Percentiles rank a stretch among this genome's conserved stretches.
These are phyloP conservation scores for Drechslera avenae DNA, from an alignment of 2,329 filamentous ascomycete species.

Conservation along the genomic window DNA sequence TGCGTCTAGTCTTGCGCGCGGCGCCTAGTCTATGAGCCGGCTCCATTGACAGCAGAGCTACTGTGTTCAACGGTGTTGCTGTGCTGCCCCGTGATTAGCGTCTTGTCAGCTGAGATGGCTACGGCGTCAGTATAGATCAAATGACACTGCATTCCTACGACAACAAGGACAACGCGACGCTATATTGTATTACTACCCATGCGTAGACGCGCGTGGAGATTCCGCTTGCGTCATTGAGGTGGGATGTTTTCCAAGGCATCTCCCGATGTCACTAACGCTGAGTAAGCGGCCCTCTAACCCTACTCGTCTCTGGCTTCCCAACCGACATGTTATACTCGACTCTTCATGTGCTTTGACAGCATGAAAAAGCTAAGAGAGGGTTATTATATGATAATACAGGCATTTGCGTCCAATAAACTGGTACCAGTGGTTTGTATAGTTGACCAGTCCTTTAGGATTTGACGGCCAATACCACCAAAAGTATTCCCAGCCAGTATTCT, in stretches of 20 bases:
- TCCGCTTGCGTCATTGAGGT: conserved; percentile 4
- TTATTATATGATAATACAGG: too few species aligned
- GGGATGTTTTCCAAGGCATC: not conserved
- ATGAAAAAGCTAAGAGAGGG: too few species aligned
- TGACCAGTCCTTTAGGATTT: too few species aligned
- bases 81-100: not conserved
- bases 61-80: not conserved
- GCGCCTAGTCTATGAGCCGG: not conserved
- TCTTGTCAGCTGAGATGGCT: not conserved
- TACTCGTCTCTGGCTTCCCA: too few species aligned
- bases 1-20: conserved; percentile 25
- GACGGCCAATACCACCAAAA: too few species aligned
- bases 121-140: not conserved
- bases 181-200: not conserved
- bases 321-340: too few species aligned
- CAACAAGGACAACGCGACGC: not conserved
- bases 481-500: too few species aligned
- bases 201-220: not conserved
- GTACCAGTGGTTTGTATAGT: too few species aligned
- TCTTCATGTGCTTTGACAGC: too few species aligned
- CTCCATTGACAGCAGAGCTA: not conserved
- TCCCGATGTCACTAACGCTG: not conserved
- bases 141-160: not conserved
- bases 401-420: too few species aligned
- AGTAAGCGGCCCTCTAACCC: not conserved